Percentiles rank a stretch among this genome's conserved stretches.
phyloP scores from a whole-genome alignment of 192 early-diverging fungal genomes.

The Podila minutissima region DNA sequence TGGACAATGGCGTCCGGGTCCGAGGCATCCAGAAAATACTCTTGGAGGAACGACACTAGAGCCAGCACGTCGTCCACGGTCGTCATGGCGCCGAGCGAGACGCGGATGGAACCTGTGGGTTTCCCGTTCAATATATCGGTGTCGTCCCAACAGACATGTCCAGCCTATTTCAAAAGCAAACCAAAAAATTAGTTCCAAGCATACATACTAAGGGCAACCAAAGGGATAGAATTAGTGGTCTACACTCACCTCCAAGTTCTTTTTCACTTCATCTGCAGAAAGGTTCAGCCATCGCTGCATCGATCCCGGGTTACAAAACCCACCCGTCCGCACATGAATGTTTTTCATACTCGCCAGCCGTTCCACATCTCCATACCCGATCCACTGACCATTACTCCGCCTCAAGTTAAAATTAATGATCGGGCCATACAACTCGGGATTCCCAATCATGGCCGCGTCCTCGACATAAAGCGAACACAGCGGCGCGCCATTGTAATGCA shows the following conservation, averaged over 20 bases:
- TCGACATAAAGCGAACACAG: constrained; percentile 58
- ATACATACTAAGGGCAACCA: too few relatives aligned
- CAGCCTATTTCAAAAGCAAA: constrained; percentile 44
- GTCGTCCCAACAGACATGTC: constrained; percentile 79
- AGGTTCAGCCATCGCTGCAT: constrained; percentile 73
- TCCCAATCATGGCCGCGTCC: constrained; percentile 10
- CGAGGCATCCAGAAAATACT: constrained; percentile 61
- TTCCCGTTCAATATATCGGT: constrained; percentile 75
- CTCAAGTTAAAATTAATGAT: constrained; percentile 78
- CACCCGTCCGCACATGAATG: constrained; percentile 77
- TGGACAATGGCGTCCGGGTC: constrained; percentile 14
- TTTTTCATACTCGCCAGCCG: constrained; percentile 69
- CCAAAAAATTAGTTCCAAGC: too few relatives aligned
- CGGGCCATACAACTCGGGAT: constrained; percentile 60
- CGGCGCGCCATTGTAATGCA: constrained; percentile 61
- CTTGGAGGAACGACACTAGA: constrained; percentile 69
- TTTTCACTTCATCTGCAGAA: constrained; percentile 58
- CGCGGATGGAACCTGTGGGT: constrained; percentile 75
- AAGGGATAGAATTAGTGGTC: too few relatives aligned
- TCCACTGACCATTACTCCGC: constrained; percentile 59
- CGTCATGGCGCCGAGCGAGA: constrained; percentile 82
- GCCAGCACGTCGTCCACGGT: constrained; percentile 66
- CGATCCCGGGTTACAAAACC: constrained; percentile 87
- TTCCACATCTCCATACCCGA: constrained; percentile 75
- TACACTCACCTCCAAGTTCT: constrained; percentile 55